Base-by-base conservation (phyloP, 345 rosid species). In the Hypericum perforatum region DNA sequence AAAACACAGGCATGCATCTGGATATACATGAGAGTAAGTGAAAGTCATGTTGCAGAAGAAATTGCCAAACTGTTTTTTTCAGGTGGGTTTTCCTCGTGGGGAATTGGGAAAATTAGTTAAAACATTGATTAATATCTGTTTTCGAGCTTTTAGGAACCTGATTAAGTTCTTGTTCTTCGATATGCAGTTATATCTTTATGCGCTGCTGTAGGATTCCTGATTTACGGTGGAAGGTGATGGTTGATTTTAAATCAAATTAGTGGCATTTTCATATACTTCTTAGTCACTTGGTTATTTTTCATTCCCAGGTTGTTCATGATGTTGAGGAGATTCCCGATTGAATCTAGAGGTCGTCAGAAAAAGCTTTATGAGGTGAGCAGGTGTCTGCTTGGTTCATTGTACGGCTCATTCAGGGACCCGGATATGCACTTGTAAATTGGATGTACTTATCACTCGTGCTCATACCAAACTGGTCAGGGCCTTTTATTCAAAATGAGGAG, bases 321-420 rank as follows among this genome's bases (percentile, higher is more conserved):
- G 97, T 60, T 89, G 66, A 82, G 82, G 61, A 72, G 77, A 39
- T 85, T 89, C 69, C 97, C 97, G 5, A 82, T 81, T n/a, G 91
- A 89, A 65, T 85, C 97, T 9, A 82, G 79, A 70, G 91, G 95
- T 40, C 81, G 94, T 11, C 86, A 79, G 16, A 85, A 89, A 54
- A 89, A 89, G 77, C 74, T 89, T 11, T 78, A 76, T n/a, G 96
- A 88, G 94, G 94, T 85, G 54, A 53, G 67, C 62, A 22, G 32
- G 32, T 22, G 32, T 22, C 32, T 22, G 32, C 32, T 22, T 22
- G n/a, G n/a, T n/a, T n/a, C n/a, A n/a, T n/a, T n/a, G n/a, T n/a
- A n/a, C n/a, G n/a, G n/a, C n/a, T n/a, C n/a, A n/a, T n/a, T n/a
- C n/a, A n/a, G n/a, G n/a, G n/a, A n/a, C n/a, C n/a, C n/a, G n/a